Conservation (phyloP, 2,329 filamentous ascomycete genomes). For the Lecanosticta acicola region DNA sequence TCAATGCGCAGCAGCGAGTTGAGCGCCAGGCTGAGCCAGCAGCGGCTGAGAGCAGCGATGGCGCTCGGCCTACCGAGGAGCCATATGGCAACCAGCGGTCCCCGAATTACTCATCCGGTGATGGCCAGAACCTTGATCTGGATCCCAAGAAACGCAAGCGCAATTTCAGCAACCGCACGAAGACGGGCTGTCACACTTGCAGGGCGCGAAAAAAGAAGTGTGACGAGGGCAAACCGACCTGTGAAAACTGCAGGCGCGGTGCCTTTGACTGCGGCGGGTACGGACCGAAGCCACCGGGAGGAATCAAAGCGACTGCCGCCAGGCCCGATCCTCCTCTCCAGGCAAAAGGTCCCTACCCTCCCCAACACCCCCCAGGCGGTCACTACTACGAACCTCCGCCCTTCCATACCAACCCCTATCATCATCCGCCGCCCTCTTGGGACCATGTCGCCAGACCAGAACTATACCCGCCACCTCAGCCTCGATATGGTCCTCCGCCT, state of each 20-base stretch:
- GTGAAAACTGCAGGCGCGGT: slow-evolving; percentile 85
- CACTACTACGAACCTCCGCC: slow-evolving; percentile 9
- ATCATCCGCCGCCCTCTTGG: slow-evolving; percentile 3
- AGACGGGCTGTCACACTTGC: slow-evolving; percentile 92
- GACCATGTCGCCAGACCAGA: slow-evolving; percentile 1
- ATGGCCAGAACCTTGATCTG: slow-evolving; percentile 10
- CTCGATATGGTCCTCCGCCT: slow-evolving; percentile 10
- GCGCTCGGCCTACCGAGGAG: slow-evolving; percentile 30
- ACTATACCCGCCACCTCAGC: slow-evolving; percentile 4
- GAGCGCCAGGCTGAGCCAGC: slow-evolving; percentile 3
- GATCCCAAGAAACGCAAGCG: slow-evolving; percentile 61
- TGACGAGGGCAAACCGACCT: slow-evolving; percentile 87
- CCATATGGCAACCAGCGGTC: slow-evolving; percentile 25
- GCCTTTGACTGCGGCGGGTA: slow-evolving; percentile 91
- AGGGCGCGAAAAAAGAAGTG: slow-evolving; percentile 95
- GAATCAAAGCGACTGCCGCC: slow-evolving; percentile 11
- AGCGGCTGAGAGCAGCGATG: slow-evolving; percentile 9
- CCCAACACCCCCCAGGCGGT: neutral
- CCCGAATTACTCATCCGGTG: slow-evolving; percentile 27
- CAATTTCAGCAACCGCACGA: slow-evolving; percentile 91
- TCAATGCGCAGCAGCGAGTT: slow-evolving; percentile 23
- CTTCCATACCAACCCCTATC: slow-evolving; percentile 4
- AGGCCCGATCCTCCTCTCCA: slow-evolving; percentile 11
- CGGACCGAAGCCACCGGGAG: slow-evolving; percentile 41
- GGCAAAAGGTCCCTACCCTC: slow-evolving; percentile 12